Evolutionary conservation across 176 grass and related monocot species (phyloP).

Genomic region (Olyra latifolia): DNA sequence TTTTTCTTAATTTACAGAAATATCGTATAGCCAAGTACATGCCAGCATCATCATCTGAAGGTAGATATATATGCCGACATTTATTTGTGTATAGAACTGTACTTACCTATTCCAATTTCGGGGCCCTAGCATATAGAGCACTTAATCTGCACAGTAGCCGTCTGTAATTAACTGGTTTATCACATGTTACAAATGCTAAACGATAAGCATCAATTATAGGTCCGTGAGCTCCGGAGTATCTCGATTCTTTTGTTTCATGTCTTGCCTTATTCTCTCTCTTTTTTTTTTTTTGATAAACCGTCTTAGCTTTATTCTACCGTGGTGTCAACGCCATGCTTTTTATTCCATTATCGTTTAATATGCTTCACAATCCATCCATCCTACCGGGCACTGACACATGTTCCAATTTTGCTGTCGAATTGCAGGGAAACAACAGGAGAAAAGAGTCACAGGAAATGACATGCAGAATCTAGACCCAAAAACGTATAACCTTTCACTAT

Average conservation of each 20-base stretch:
- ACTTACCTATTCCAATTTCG: neutral
- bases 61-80: constrained; percentile 34
- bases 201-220: neutral
- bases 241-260: neutral
- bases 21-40: constrained; percentile 79
- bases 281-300: no score
- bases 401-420: neutral
- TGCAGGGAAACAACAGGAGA: constrained; percentile 62
- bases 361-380: constrained; percentile 8
- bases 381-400: constrained; percentile 23
- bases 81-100: neutral
- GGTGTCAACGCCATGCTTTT: constrained; percentile 9
- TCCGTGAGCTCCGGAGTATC: neutral
- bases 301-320: neutral
- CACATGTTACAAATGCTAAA: neutral
- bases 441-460: constrained; percentile 37
- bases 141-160: neutral
- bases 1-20: constrained; percentile 50
- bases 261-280: neutral
- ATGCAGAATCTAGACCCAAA: constrained; percentile 48
- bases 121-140: neutral
- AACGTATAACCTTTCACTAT: constrained; percentile 33
- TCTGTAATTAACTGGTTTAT: neutral
- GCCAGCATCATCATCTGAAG: constrained; percentile 63
- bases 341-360: neutral